Conservation (phyloP, 2,329 filamentous ascomycete genomes). For the Geosmithia flava region DNA sequence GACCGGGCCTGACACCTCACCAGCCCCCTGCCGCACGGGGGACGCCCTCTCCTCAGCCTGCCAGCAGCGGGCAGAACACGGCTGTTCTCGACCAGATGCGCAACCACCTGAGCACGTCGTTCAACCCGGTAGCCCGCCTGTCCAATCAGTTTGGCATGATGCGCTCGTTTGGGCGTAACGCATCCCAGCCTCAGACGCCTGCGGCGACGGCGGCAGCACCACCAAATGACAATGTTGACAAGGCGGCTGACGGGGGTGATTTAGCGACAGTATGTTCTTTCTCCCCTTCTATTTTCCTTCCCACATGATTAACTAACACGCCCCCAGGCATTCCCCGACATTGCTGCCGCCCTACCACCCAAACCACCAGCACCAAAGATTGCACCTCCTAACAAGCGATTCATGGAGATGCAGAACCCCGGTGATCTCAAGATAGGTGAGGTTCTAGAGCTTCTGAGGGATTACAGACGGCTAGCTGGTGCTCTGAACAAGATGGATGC, state of each 20-base stretch:
- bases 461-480: slow-evolving; percentile 61
- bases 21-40: slow-evolving; percentile 1
- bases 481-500: slow-evolving; percentile 51
- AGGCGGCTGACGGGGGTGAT: slow-evolving; percentile 38
- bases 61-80: slow-evolving; percentile 11
- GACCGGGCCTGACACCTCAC: slow-evolving; percentile 8
- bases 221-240: slow-evolving; percentile 17
- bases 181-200: slow-evolving; percentile 14
- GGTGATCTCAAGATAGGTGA: slow-evolving; percentile 63
- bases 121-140: slow-evolving; percentile 75
- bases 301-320: background rate
- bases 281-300: background rate
- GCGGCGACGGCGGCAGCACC: slow-evolving; percentile 4
- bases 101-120: slow-evolving; percentile 64
- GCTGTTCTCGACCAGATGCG: slow-evolving; percentile 70
- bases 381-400: slow-evolving; percentile 56
- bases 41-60: slow-evolving; percentile 16
- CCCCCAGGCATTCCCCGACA: slow-evolving; percentile 45
- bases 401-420: slow-evolving; percentile 59
- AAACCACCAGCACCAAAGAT: slow-evolving; percentile 40
- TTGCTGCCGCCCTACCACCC: slow-evolving; percentile 40
- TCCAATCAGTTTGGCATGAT: slow-evolving; percentile 57
- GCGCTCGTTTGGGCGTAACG: slow-evolving; percentile 57
- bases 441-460: slow-evolving; percentile 56
- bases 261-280: slow-evolving; percentile 37